phyloP scores from a whole-genome alignment of 1,284 basidiomycete genomes.

The Puccinia horiana region DNA sequence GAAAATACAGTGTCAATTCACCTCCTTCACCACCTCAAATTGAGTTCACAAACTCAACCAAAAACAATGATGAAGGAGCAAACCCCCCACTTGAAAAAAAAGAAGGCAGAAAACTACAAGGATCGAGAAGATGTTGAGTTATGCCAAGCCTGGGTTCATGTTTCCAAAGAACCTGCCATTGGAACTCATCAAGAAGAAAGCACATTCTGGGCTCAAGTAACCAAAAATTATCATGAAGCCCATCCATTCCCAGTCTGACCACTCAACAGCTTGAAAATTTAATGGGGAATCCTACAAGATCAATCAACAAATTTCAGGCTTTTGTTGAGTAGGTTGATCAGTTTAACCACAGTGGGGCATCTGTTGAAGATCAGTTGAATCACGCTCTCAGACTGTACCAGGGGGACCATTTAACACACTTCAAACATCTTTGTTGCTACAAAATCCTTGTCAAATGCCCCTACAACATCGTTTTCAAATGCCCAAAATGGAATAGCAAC shows the following conservation, averaged over 20 bases:
- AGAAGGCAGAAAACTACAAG: not conserved
- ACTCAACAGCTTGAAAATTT: not conserved
- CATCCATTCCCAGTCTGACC: not conserved
- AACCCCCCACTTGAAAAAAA: too few species aligned
- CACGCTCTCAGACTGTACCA: too few species aligned
- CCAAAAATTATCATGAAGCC: not conserved
- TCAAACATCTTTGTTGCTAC: too few species aligned
- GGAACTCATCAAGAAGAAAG: not conserved
- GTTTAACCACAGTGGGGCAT: too few species aligned
- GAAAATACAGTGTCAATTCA: slow-evolving; percentile 2
- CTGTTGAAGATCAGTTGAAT: too few species aligned
- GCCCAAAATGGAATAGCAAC: too few species aligned
- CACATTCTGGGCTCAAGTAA: not conserved
- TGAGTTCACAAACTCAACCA: too few species aligned
- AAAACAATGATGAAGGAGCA: too few species aligned
- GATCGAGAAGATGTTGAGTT: not conserved
- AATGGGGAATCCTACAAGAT: not conserved
- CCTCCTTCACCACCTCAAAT: too few species aligned
- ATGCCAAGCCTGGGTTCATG: slow-evolving; percentile 3
- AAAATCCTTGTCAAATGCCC: too few species aligned
- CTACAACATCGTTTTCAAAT: too few species aligned
- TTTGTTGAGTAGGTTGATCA: not conserved
- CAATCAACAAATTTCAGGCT: not conserved
- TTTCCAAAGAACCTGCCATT: not conserved
- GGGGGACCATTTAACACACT: too few species aligned